Evolutionary conservation across 2,329 filamentous ascomycete genomes (phyloP).

Genomic region (Fonsecaea pedrosoi): DNA sequence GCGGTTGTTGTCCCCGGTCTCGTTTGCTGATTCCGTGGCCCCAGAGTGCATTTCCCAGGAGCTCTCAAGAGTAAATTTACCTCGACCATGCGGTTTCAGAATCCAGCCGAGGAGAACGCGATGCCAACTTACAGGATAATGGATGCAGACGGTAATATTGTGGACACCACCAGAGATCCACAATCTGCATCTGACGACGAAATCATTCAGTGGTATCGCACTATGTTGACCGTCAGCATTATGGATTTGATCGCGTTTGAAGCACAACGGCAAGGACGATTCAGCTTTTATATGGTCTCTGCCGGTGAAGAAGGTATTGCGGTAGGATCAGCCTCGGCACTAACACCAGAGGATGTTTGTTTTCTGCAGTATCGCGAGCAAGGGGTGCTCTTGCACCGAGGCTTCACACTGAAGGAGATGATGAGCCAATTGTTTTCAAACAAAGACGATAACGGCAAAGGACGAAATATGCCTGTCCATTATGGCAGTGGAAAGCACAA

Average conservation of each 20-base stretch:
- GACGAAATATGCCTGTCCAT: constrained; percentile 96
- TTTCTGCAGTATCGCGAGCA: constrained; percentile 96
- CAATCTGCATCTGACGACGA: constrained; percentile 71
- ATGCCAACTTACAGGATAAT: constrained; percentile 92
- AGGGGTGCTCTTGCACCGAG: constrained; percentile 87
- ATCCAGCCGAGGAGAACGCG: constrained; percentile 72
- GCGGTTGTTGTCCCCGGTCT: background rate
- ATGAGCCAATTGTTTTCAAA: constrained; percentile 97
- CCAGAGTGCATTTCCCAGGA: constrained; percentile 78
- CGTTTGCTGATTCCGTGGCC: constrained; percentile 26
- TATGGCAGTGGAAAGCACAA: constrained; percentile 80
- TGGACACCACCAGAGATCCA: constrained; percentile 73
- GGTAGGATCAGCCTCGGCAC: constrained; percentile 82
- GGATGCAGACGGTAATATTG: constrained; percentile 82
- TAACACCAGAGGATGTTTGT: constrained; percentile 84
- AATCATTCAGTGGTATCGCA: constrained; percentile 65
- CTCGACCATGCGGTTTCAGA: constrained; percentile 75
- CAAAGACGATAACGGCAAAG: constrained; percentile 75
- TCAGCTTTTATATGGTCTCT: constrained; percentile 97
- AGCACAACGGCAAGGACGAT: constrained; percentile 88
- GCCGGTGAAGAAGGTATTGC: constrained; percentile 94
- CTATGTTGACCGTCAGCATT: constrained; percentile 75
- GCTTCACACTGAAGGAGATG: constrained; percentile 85
- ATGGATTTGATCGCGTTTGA: constrained; percentile 99
- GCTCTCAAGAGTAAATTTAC: constrained; percentile 95